These are phyloP conservation scores for Scutellaria baicalensis DNA, from an alignment of 257 asterid species.

Conservation along the genomic window DNA sequence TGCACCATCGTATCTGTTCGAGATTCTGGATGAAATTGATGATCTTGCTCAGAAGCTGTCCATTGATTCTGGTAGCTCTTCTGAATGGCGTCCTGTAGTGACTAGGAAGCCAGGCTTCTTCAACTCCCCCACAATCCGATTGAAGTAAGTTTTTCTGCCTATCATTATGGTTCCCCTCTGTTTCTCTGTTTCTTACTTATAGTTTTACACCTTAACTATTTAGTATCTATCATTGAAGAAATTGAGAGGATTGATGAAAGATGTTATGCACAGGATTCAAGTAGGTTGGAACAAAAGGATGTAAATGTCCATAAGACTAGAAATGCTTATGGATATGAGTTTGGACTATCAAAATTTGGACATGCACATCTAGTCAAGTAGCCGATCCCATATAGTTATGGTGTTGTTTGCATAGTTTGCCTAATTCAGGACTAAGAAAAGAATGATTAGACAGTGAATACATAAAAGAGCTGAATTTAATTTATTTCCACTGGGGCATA, in stretches of 20 bases:
- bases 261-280: neutral
- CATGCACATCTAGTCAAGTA: neutral
- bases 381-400: too few relatives aligned
- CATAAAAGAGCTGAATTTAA: neutral
- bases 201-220: too few relatives aligned
- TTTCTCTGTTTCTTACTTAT: too few relatives aligned
- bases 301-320: neutral
- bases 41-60: conserved; percentile 47
- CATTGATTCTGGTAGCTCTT: conserved; percentile 56
- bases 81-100: conserved; percentile 84
- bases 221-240: too few relatives aligned
- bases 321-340: neutral
- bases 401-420: neutral
- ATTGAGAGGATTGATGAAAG: too few relatives aligned
- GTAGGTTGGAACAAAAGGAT: neutral
- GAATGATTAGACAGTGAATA: neutral
- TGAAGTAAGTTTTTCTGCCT: neutral
- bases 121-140: conserved; percentile 36
- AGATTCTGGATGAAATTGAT: conserved; percentile 56
- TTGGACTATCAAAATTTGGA: neutral
- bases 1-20: conserved; percentile 51
- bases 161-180: too few relatives aligned
- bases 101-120: conserved; percentile 59
- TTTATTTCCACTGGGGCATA: neutral
- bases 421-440: neutral